These are phyloP conservation scores for Apiospora marii DNA, from an alignment of 2,329 filamentous ascomycete genomes.

Conservation along the genomic window DNA sequence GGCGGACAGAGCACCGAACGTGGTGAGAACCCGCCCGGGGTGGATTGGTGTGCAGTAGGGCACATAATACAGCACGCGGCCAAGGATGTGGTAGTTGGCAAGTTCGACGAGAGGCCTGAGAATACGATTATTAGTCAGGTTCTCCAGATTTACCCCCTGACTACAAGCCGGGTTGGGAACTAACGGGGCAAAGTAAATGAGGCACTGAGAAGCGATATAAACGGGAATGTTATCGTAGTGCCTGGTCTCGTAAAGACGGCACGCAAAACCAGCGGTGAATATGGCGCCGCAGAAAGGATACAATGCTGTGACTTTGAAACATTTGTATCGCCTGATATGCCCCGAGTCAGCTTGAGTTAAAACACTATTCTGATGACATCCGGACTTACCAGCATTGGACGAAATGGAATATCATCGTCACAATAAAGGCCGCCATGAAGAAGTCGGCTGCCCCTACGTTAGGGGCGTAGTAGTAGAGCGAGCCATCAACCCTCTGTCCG, in stretches of 20 bases:
- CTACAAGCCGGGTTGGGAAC: not conserved
- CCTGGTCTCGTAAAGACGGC: not conserved
- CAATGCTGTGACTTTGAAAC: constrained; percentile 26
- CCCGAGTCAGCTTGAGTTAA: not conserved
- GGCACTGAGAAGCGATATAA: constrained; percentile 23
- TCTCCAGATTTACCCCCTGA: not conserved
- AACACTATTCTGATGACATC: too few species aligned
- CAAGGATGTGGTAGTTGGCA: constrained; percentile 68
- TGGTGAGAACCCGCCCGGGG: constrained; percentile 53
- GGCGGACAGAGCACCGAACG: constrained; percentile 51
- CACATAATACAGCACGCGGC: constrained; percentile 65
- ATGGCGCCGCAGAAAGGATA: constrained; percentile 27
- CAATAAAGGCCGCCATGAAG: constrained; percentile 27
- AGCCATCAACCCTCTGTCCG: constrained; percentile 3
- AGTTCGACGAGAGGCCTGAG: constrained; percentile 61
- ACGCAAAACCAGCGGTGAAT: constrained; percentile 18
- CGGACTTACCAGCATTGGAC: constrained; percentile 29
- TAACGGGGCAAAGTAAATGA: constrained; percentile 31
- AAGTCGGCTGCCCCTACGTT: constrained; percentile 28
- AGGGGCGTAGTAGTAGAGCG: constrained; percentile 29
- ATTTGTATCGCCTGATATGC: constrained; percentile 9
- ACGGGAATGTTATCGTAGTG: constrained; percentile 19
- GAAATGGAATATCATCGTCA: constrained; percentile 25
- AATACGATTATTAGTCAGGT: constrained; percentile 38
- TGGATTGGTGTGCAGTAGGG: constrained; percentile 64